Base-by-base conservation (phyloP, 2,329 filamentous ascomycete species). In the Drechslerella coelobrocha region DNA sequence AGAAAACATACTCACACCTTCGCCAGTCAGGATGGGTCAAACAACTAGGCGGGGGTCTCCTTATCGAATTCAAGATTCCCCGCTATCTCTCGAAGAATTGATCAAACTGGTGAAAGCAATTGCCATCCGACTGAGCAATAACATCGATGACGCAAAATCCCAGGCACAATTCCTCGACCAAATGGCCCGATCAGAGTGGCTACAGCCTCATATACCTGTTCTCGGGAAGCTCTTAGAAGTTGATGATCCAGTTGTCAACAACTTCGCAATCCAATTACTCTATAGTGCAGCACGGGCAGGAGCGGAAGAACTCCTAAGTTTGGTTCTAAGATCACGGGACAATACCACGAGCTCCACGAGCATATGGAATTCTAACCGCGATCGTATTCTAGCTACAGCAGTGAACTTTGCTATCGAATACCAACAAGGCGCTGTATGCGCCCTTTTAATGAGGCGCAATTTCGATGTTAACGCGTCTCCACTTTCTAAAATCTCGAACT, bases 391-490 rank as follows among this genome's bases (percentile, higher is more conserved):
- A 9, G 56, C 56, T 12, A 61, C 56, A 17, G 56, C 56, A 2
- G 12, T 23, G 8, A 43, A 61, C n/a, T 61, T 51, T 52, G 45
- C 56, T 21, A 24, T 61, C 21, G 45, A 51, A 24, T 19, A 34
- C 2, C 45, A 52, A 27, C 56, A 61, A 41, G 56, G 56, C 14
- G 45, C 27, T 8, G 56, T 19, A 52, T 43, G n/a, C 52, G 29
- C 45, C 12, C 7, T 51, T 51, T 34, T 61, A 7, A 4, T 61
- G 17, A 50, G 23, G 2, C 29, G n/a, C 8, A 29, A 39, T 19
- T 61, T 61, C 24, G 56, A 61, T 23, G 56, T 61, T 1, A 61
- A 61, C 34, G 47, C 47, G 2, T 14, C 55, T 8, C 31, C 47
- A 14, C 43, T 51, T 10, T 61, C 47, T 19, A 19, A 23, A n/a